A percentile compares a stretch with the other conserved stretches of the same genome.
These are phyloP conservation scores for Paramecium caudatum DNA, from an alignment of 73 alveolate species.

Conservation along the genomic window DNA sequence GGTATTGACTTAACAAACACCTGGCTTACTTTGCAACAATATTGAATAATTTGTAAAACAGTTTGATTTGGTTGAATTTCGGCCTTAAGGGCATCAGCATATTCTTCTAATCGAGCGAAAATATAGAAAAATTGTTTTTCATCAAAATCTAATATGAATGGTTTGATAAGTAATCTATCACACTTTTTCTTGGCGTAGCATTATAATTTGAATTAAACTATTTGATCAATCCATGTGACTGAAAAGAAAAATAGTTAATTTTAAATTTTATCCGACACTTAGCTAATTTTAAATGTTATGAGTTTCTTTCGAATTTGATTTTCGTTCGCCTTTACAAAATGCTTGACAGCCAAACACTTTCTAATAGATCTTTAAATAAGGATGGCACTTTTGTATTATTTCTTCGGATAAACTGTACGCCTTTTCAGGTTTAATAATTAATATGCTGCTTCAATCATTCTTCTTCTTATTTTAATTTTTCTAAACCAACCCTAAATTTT, in stretches of 20 bases:
- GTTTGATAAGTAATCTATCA: slow-evolving; percentile 20
- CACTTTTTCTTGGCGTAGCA: slow-evolving; percentile 9
- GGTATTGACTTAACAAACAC: too few relatives aligned
- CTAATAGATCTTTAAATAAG: not conserved
- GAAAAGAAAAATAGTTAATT: slow-evolving; percentile 37
- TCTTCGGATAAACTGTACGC: not conserved
- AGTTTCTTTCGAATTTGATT: not conserved
- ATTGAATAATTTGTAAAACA: not conserved
- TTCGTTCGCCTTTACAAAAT: not conserved
- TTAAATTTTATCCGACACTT: slow-evolving; percentile 7
- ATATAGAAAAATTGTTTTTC: slow-evolving; percentile 14
- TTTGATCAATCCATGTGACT: not conserved
- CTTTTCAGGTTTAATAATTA: not conserved
- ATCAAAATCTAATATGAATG: not conserved
- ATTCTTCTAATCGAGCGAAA: slow-evolving; percentile 13
- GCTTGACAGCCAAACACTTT: not conserved
- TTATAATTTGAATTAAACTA: not conserved
- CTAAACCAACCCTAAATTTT: not conserved
- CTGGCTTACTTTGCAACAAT: not conserved
- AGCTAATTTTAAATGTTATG: not conserved
- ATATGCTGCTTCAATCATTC: not conserved
- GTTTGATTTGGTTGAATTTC: slow-evolving; percentile 28
- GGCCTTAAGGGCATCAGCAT: not conserved
- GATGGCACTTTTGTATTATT: not conserved
- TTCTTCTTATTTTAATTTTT: not conserved